phyloP scores from a whole-genome alignment of 306 rosid species.

The Acacia crassicarpa region DNA sequence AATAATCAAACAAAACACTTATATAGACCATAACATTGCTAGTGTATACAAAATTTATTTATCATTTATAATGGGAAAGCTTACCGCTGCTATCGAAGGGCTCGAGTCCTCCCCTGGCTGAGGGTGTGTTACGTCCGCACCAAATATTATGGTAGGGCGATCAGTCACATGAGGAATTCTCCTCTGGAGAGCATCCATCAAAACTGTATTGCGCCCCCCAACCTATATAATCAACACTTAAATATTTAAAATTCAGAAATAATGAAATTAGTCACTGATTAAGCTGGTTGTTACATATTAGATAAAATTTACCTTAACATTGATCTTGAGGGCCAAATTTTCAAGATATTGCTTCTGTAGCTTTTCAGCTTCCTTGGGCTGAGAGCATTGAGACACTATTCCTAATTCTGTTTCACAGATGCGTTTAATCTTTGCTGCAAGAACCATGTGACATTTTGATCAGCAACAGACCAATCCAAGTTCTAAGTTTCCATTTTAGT shows the following conservation, averaged over 20 bases:
- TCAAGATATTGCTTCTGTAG: slow-evolving; percentile 61
- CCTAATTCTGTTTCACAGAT: slow-evolving; percentile 84
- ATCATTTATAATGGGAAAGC: not conserved
- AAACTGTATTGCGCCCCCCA: slow-evolving; percentile 70
- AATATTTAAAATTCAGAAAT: not conserved
- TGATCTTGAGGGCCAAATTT: slow-evolving; percentile 73
- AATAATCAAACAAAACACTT: not conserved
- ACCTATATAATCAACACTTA: slow-evolving; percentile 39
- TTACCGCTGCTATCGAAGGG: slow-evolving; percentile 91
- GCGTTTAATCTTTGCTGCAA: slow-evolving; percentile 64
- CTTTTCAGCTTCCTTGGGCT: slow-evolving; percentile 41
- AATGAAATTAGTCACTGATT: not conserved
- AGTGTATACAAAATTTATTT: not conserved
- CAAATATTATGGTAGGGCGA: slow-evolving; percentile 65
- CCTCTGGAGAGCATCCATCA: slow-evolving; percentile 52
- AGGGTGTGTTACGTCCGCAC: slow-evolving; percentile 91
- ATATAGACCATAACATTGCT: not conserved
- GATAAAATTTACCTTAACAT: slow-evolving; percentile 65
- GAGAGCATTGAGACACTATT: slow-evolving; percentile 80
- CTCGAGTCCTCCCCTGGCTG: slow-evolving; percentile 64
- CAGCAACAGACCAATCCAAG: not conserved
- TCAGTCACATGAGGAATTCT: slow-evolving; percentile 60
- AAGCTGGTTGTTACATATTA: not conserved
- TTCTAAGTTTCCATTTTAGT: not conserved
- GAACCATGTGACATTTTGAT: not conserved